phyloP scores from a whole-genome alignment of 2,329 filamentous ascomycete genomes.

The Fusarium hainanense region DNA sequence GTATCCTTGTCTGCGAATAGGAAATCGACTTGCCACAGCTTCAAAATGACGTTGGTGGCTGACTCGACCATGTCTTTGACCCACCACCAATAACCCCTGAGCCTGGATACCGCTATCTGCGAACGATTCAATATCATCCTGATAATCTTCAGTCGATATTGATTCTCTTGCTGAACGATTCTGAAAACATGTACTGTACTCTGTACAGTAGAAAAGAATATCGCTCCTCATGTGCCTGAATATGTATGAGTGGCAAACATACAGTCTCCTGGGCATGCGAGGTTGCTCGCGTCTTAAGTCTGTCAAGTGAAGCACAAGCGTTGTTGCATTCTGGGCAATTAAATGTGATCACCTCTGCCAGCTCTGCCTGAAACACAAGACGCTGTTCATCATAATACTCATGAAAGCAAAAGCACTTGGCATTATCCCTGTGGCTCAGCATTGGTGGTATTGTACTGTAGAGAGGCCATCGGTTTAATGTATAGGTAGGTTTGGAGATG shows the following conservation, averaged over 20 bases:
- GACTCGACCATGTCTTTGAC: conserved; percentile 10
- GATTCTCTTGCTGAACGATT: neutral
- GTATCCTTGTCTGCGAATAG: conserved; percentile 29
- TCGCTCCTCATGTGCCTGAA: neutral
- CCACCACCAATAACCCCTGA: conserved; percentile 39
- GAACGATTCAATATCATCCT: conserved; percentile 21
- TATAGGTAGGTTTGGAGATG: conserved; percentile 8
- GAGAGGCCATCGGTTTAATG: conserved; percentile 10
- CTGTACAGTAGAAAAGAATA: neutral
- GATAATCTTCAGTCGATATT: conserved; percentile 6
- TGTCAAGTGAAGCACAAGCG: neutral
- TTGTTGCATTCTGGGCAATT: neutral
- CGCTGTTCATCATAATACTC: conserved; percentile 37
- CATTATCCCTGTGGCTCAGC: conserved; percentile 18
- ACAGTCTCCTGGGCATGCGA: neutral
- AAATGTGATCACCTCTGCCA: conserved; percentile 1
- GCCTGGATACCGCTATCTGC: conserved; percentile 27
- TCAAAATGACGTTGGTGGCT: conserved; percentile 46
- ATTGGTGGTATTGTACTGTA: conserved; percentile 9
- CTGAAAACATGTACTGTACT: neutral
- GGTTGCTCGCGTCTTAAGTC: neutral
- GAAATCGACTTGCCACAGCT: conserved; percentile 27
- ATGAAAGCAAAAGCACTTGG: conserved; percentile 2
- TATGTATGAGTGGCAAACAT: neutral
- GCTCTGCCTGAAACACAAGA: conserved; percentile 41